Conservation (phyloP, 2,329 filamentous ascomycete species). For the Hypocrella siamensis region DNA sequence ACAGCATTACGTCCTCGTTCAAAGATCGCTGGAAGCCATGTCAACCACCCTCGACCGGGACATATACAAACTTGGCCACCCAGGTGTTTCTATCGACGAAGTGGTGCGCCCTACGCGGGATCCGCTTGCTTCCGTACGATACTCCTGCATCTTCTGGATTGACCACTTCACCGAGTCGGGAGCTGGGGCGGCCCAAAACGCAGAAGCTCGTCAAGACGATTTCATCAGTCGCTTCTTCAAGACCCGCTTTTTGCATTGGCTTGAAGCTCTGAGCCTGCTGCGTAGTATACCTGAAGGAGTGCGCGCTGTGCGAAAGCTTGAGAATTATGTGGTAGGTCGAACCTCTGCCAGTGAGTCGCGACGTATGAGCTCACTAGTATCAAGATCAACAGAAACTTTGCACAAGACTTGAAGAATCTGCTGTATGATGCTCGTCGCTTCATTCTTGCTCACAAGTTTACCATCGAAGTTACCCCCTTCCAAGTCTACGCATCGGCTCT, state of each 20-base stretch:
- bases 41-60: slow-evolving; percentile 14
- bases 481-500: no score
- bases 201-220: neutral
- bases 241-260: slow-evolving; percentile 23
- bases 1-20: slow-evolving; percentile 16
- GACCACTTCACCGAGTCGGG: slow-evolving; percentile 5
- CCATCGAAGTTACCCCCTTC: no score
- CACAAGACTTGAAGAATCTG: no score
- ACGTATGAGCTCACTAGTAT: no score
- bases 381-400: no score
- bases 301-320: slow-evolving; percentile 3
- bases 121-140: slow-evolving; percentile 5
- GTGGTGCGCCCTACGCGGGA: slow-evolving; percentile 5
- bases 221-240: slow-evolving; percentile 13
- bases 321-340: no score
- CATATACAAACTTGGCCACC: slow-evolving; percentile 15
- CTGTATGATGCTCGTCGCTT: no score
- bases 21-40: slow-evolving; percentile 16
- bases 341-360: no score
- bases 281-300: slow-evolving; percentile 9
- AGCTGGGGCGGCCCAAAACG: neutral
- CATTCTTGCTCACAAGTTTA: no score
- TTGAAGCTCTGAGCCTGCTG: slow-evolving; percentile 24
- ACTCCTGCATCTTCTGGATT: slow-evolving; percentile 9
- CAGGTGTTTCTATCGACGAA: slow-evolving; percentile 4